Base-by-base conservation (phyloP, 768 basidiomycete species). In the Crepidotus variabilis region DNA sequence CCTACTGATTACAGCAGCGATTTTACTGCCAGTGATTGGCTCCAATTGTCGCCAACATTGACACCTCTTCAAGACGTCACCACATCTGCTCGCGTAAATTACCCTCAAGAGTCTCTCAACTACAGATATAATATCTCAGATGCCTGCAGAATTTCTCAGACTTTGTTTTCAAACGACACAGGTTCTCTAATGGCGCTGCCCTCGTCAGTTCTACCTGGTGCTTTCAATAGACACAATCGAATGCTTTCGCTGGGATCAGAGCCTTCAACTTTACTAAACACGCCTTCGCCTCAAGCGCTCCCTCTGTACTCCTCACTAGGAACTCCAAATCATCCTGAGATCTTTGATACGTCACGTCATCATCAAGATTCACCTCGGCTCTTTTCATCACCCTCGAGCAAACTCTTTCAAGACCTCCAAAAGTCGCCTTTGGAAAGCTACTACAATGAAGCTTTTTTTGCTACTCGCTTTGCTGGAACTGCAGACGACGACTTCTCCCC, bases 21-120 rank as follows among this genome's bases (percentile, higher is more conserved):
- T 21, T 63, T 67, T 62, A 64, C 65, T 63, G 28, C 28, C 28
- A 28, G 28, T 8, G 66, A 69, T 58, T 69, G 69, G 69, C 60
- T 69, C n/a, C 63, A 65, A 47, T 56, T 64, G 45, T 70, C 69
- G 35, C 66, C 67, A 22, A 55, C 62, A 13, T 62, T 57, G 28
- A 52, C 60, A 34, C 61, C 63, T 55, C 51, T 68, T 2, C 64
- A 60, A 50, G 64, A 70, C 45, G 39, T 67, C 11, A 56, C 64
- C 14, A 55, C 48, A 6, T 65, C 63, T n/a, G 52, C 59, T 28
- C 61, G 64, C 28, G 46, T 61, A 8, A 68, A 70, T 57, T 9
- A 24, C 13, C 24, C 47, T 48, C 23, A 28, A 39, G 47, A 32
- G 22, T 51, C n/a, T 58, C 60, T 65, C 39, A 53, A 61, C 47